Evolutionary conservation across 2,329 filamentous ascomycete species (phyloP).

Genomic region (Fusarium sp.): DNA sequence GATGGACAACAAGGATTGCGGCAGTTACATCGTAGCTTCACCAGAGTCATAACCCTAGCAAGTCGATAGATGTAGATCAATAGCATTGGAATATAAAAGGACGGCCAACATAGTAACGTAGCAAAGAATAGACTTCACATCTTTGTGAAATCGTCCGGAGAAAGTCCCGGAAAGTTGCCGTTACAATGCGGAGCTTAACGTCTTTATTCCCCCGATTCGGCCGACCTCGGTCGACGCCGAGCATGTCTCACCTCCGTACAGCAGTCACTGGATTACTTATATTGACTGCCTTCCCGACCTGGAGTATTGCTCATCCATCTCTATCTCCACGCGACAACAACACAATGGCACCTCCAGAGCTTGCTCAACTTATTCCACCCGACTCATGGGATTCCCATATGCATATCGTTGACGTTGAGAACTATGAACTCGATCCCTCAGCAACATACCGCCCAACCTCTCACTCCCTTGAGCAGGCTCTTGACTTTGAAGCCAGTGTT

Average conservation of each 20-base stretch:
- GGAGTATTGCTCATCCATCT: background rate
- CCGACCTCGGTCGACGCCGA: constrained; percentile 23
- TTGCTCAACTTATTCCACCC: constrained; percentile 51
- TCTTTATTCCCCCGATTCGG: constrained; percentile 22
- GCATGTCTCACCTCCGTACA: background rate
- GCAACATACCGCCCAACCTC: constrained; percentile 64
- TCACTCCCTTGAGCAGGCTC: constrained; percentile 63
- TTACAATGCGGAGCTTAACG: constrained; percentile 10
- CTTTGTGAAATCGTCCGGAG: background rate
- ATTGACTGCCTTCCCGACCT: background rate
- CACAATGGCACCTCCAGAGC: constrained; percentile 1
- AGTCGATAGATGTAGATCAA: background rate
- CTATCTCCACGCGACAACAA: constrained; percentile 5
- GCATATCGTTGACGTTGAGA: constrained; percentile 68
- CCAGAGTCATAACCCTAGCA: background rate
- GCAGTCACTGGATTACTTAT: background rate
- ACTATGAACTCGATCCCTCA: constrained; percentile 60
- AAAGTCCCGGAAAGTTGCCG: constrained; percentile 2
- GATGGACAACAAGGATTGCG: constrained; percentile 6
- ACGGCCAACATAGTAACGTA: background rate
- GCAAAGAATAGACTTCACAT: background rate
- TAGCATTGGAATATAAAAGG: background rate
- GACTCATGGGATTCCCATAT: constrained; percentile 72
- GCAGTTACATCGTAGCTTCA: background rate
- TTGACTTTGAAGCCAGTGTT: constrained; percentile 62